Evolutionary conservation across 495 filamentous ascomycete genomes (phyloP).

Genomic region (Daldinia grandis): DNA sequence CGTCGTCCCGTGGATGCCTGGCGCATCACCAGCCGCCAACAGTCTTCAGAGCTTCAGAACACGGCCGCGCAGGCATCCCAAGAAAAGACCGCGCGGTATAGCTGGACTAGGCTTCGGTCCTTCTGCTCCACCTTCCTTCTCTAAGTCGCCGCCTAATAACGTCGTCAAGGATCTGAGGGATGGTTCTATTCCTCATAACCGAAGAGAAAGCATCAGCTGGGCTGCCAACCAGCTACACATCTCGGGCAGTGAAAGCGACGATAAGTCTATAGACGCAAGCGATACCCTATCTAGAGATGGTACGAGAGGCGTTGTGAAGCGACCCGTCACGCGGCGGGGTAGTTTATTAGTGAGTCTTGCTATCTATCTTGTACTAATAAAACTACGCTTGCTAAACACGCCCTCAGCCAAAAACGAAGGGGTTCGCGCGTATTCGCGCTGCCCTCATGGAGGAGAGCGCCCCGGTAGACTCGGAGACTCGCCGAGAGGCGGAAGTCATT

Average conservation of each 20-base stretch:
- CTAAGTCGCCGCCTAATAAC: constrained; percentile 55
- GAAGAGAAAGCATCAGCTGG: constrained; percentile 85
- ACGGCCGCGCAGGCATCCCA: constrained; percentile 68
- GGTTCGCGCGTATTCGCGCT: constrained; percentile 90
- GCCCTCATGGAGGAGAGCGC: constrained; percentile 86
- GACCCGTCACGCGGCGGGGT: constrained; percentile 83
- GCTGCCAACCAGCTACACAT: constrained; percentile 87
- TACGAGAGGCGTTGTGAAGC: constrained; percentile 63
- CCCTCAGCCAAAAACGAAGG: constrained; percentile 85
- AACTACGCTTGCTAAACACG: constrained; percentile 15
- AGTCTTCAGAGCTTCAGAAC: constrained; percentile 82
- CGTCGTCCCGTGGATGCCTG: constrained; percentile 62
- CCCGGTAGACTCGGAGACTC: constrained; percentile 86
- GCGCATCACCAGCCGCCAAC: constrained; percentile 70
- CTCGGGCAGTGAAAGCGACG: constrained; percentile 82
- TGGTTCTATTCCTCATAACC: constrained; percentile 56
- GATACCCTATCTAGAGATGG: constrained; percentile 56
- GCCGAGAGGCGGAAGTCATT: constrained; percentile 92
- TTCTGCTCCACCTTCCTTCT: constrained; percentile 37
- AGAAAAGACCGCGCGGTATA: constrained; percentile 50
- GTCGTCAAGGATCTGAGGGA: constrained; percentile 49
- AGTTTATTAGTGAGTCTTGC: constrained; percentile 77
- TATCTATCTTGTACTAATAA: neutral
- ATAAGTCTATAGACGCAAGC: constrained; percentile 67
- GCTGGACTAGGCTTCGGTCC: constrained; percentile 52